phyloP scores from a whole-genome alignment of 2,329 filamentous ascomycete genomes.

The Curvularia spicifera region DNA sequence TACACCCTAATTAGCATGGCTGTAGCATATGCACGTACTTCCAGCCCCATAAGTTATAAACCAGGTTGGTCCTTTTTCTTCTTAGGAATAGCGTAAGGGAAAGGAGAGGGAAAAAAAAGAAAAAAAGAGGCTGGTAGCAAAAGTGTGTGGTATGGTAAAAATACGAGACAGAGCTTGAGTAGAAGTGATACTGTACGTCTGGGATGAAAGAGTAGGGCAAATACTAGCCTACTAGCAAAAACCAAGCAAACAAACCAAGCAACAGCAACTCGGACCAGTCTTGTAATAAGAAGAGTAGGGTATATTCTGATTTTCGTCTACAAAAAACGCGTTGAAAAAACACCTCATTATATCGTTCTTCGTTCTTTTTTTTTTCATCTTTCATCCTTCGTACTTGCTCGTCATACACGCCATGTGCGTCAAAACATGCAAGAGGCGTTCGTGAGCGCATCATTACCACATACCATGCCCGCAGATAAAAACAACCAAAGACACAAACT shows the following conservation, averaged over 20 bases:
- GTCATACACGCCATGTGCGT: too few relatives aligned
- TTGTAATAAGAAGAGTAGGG: conserved; percentile 4
- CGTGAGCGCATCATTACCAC: neutral
- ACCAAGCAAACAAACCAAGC: neutral
- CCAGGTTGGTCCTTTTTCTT: too few relatives aligned
- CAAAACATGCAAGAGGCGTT: neutral
- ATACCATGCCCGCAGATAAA: neutral
- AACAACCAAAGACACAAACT: conserved; percentile 4
- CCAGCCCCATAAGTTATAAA: too few relatives aligned
- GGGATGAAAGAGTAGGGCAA: too few relatives aligned
- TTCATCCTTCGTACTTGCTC: neutral
- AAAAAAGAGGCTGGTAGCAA: too few relatives aligned
- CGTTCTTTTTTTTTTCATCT: neutral
- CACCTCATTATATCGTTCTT: conserved; percentile 11
- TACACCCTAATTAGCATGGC: too few relatives aligned
- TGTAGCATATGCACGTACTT: too few relatives aligned
- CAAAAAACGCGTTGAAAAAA: conserved; percentile 1
- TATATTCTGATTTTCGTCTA: conserved; percentile 7
- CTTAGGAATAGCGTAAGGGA: too few relatives aligned
- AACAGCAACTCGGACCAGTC: neutral
- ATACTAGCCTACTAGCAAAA: neutral
- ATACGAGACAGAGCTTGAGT: too few relatives aligned
- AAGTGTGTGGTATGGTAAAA: too few relatives aligned
- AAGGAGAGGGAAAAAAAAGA: too few relatives aligned
- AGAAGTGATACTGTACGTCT: too few relatives aligned